A percentile compares a stretch with the other conserved stretches of the same genome.
These are phyloP conservation scores for Hansenula sp. DNA, from an alignment of 1,139 yeast genomes.

Conservation along the genomic window DNA sequence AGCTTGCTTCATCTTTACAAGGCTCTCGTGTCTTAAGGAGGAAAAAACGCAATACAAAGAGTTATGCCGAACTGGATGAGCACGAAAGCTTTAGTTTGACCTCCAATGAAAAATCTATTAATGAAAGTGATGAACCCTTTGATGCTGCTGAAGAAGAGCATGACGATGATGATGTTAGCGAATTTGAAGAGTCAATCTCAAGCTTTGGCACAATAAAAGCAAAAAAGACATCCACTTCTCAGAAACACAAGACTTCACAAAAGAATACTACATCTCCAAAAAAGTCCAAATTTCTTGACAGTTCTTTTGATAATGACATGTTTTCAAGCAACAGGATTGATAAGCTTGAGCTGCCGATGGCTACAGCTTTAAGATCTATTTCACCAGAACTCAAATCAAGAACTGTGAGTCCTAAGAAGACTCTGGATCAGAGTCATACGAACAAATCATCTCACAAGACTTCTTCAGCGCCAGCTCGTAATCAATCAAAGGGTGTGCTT, in stretches of 20 bases:
- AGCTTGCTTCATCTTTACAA: not conserved
- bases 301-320: constrained; percentile 18
- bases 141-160: constrained; percentile 1
- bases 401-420: not conserved
- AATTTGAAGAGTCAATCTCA: constrained; percentile 13
- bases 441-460: not conserved
- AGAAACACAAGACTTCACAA: constrained; percentile 1
- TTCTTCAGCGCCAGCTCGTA: not conserved
- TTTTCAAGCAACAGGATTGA: constrained; percentile 13
- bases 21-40: not conserved
- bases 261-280: constrained; percentile 11
- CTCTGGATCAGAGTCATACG: not conserved
- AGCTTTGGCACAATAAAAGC: constrained; percentile 3
- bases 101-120: not conserved
- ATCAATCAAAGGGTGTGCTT: constrained; percentile 2
- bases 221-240: not conserved
- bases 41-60: not conserved
- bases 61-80: not conserved
- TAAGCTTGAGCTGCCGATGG: constrained; percentile 2
- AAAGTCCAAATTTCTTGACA: constrained; percentile 18
- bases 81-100: not conserved
- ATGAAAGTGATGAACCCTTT: not conserved
- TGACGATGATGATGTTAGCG: constrained; percentile 6
- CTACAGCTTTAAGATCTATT: not conserved
- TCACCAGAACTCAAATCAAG: not conserved